A percentile compares a stretch with the other conserved stretches of the same genome.
phyloP scores from a whole-genome alignment of 2,329 filamentous ascomycete genomes.

The Leptographium galeiforme region DNA sequence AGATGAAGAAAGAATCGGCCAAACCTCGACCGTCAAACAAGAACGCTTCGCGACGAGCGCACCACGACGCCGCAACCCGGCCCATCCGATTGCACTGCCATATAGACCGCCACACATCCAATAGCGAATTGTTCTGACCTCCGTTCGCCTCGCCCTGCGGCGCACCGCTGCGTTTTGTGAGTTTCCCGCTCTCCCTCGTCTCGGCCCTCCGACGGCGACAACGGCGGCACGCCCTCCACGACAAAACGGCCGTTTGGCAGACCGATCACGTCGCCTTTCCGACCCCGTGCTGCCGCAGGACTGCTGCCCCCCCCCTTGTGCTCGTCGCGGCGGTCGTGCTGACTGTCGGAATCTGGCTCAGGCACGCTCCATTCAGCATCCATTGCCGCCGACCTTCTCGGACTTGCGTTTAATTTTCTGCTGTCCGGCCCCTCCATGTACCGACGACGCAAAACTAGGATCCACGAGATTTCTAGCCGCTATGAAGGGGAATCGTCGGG shows the following conservation, averaged over 20 bases:
- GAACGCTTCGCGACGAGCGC: neutral
- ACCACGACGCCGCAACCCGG: neutral
- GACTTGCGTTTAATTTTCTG: neutral
- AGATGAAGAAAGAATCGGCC: constrained; percentile 9
- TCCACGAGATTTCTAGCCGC: neutral
- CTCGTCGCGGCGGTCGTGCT: neutral
- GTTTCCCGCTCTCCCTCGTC: neutral
- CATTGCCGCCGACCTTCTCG: neutral
- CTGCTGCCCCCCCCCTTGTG: neutral
- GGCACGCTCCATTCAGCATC: neutral
- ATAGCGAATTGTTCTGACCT: neutral
- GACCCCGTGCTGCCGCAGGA: neutral
- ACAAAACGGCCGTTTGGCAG: neutral
- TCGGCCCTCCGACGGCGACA: neutral
- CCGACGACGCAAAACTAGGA: constrained; percentile 1
- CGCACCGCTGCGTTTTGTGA: constrained; percentile 1
- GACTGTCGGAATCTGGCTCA: neutral
- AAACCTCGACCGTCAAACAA: constrained; percentile 4
- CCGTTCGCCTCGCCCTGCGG: neutral
- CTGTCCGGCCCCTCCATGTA: constrained; percentile 2
- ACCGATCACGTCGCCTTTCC: neutral
- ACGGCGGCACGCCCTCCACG: neutral
- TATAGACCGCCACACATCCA: neutral
- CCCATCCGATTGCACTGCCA: neutral
- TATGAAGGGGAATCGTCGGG: constrained; percentile 23